Evolutionary conservation across 495 filamentous ascomycete species (phyloP).

Genomic region (Xylaria intraflava): DNA sequence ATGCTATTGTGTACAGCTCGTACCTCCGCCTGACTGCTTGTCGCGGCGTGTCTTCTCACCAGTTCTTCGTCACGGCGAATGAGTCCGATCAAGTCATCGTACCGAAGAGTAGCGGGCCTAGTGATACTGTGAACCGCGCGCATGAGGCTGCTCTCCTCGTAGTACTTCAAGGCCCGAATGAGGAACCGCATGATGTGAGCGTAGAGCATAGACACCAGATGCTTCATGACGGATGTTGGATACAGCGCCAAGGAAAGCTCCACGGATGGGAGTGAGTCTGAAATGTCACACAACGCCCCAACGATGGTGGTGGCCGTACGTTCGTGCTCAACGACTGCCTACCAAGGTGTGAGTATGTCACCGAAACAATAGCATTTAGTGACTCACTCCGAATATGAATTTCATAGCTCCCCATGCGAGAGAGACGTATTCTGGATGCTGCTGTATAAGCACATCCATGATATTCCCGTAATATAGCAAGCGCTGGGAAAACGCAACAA

Average conservation of each 20-base stretch:
- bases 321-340: slow-evolving; percentile 48
- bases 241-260: not conserved
- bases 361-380: no score
- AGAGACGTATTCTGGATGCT: slow-evolving; percentile 26
- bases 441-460: slow-evolving; percentile 16
- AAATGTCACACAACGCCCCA: not conserved
- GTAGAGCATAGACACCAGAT: not conserved
- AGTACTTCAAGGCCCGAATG: slow-evolving; percentile 24
- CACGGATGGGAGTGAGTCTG: not conserved
- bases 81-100: no score
- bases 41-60: no score
- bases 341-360: no score
- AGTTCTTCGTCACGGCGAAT: no score
- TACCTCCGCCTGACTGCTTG: no score
- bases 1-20: no score
- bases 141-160: slow-evolving; percentile 16
- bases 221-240: not conserved
- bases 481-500: slow-evolving; percentile 4
- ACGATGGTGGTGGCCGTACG: slow-evolving; percentile 28
- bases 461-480: slow-evolving; percentile 11
- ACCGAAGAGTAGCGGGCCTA: no score
- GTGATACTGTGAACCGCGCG: slow-evolving; percentile 2
- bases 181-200: slow-evolving; percentile 5
- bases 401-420: slow-evolving; percentile 29
- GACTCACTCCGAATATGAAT: slow-evolving; percentile 20